phyloP scores from a whole-genome alignment of 73 alveolate species.

The Paraurostyla sp. region DNA sequence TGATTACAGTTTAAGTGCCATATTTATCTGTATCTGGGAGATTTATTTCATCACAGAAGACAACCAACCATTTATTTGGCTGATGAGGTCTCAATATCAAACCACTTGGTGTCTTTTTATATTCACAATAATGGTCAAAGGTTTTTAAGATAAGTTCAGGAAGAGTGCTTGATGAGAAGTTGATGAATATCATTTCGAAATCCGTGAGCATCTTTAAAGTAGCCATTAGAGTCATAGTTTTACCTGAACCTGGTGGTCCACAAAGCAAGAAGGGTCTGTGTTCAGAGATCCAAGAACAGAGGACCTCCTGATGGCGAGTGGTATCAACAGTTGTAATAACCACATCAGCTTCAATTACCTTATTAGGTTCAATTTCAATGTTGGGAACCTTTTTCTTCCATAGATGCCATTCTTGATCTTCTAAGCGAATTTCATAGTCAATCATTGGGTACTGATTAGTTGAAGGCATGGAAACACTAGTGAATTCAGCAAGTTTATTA shows the following conservation, averaged over 20 bases:
- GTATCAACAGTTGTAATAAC: slow-evolving; percentile 99
- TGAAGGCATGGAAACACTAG: slow-evolving; percentile 86
- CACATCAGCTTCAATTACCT: slow-evolving; percentile 97
- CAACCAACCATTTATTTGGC: slow-evolving; percentile 98
- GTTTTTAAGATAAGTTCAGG: slow-evolving; percentile 97
- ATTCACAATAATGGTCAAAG: slow-evolving; percentile 99
- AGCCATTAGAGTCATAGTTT: slow-evolving; percentile 99
- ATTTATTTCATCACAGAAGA: slow-evolving; percentile 99
- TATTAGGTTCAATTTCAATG: slow-evolving; percentile 91
- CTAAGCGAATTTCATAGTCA: slow-evolving; percentile 97
- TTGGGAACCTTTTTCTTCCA: slow-evolving; percentile 98
- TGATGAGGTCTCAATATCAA: slow-evolving; percentile 95
- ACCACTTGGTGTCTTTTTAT: slow-evolving; percentile 96
- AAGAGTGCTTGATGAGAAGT: slow-evolving; percentile 97
- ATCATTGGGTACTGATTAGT: slow-evolving; percentile 81
- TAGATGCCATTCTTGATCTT: slow-evolving; percentile 94
- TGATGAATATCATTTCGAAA: slow-evolving; percentile 98
- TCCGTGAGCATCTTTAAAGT: slow-evolving; percentile 98
- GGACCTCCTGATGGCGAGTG: slow-evolving; percentile 97
- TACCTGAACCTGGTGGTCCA: slow-evolving; percentile 99
- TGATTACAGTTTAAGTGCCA: slow-evolving; percentile 94
- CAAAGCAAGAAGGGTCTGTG: slow-evolving; percentile 99
- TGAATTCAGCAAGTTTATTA: slow-evolving; percentile 75
- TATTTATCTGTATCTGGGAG: slow-evolving; percentile 98
- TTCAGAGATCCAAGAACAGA: slow-evolving; percentile 98